These are phyloP conservation scores for Globisporangium uncinulatum DNA, from an alignment of 352 stramenopile species.

Conservation along the genomic window DNA sequence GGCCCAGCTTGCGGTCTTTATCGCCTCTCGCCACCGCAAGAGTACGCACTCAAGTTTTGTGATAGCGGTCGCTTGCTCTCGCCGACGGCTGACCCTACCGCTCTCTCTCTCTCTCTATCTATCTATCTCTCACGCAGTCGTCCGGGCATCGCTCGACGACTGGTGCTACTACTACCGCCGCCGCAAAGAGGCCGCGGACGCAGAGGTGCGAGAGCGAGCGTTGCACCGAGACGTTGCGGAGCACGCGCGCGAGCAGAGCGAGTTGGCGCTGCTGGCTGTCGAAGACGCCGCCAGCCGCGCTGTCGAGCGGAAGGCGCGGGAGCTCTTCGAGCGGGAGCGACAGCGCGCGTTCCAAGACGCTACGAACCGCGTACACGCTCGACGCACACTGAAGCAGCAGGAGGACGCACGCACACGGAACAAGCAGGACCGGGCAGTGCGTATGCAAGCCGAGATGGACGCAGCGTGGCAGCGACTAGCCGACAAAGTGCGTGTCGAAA, in stretches of 20 bases:
- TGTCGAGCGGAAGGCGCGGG: conserved; percentile 18
- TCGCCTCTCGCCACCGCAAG: conserved; percentile 26
- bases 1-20: conserved; percentile 20
- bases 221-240: conserved; percentile 35
- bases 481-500: conserved; percentile 31
- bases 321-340: conserved; percentile 21
- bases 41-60: conserved; percentile 13
- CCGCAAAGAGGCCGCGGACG: conserved; percentile 32
- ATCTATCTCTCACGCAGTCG: conserved; percentile 7
- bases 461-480: conserved; percentile 43
- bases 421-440: conserved; percentile 29
- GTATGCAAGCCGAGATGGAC: conserved; percentile 18
- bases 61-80: background rate
- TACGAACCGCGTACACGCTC: conserved; percentile 31
- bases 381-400: conserved; percentile 46
- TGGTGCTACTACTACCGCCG: conserved; percentile 42
- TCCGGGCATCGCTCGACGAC: conserved; percentile 17
- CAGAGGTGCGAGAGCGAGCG: conserved; percentile 28
- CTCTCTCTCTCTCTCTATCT: background rate
- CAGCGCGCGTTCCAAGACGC: conserved; percentile 40
- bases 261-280: conserved; percentile 28
- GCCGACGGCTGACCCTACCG: background rate
- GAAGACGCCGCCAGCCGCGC: conserved; percentile 42
- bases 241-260: conserved; percentile 20
- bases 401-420: conserved; percentile 39